These are phyloP conservation scores for Rossbeevera mucosa DNA, from an alignment of 768 basidiomycete species.

Conservation along the genomic window DNA sequence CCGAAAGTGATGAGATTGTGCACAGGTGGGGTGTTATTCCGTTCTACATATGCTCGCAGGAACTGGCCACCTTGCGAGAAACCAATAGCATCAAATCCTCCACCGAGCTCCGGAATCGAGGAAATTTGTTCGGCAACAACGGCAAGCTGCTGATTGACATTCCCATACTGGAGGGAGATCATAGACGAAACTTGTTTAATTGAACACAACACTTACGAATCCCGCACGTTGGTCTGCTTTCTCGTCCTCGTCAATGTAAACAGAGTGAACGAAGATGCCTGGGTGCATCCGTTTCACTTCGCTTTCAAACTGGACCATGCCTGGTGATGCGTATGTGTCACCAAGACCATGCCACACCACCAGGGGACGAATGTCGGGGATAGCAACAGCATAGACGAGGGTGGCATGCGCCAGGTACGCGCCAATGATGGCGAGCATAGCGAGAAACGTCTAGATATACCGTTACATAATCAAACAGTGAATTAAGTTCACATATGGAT, in stretches of 20 bases:
- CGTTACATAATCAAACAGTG: conserved; percentile 6
- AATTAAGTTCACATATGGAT: too few relatives aligned
- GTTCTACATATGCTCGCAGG: conserved; percentile 77
- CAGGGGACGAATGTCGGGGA: conserved; percentile 43
- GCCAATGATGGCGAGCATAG: conserved; percentile 14
- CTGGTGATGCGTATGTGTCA: conserved; percentile 71
- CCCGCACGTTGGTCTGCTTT: conserved; percentile 64
- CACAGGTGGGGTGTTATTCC: conserved; percentile 67
- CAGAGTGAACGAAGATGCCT: conserved; percentile 72
- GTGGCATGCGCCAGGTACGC: conserved; percentile 14
- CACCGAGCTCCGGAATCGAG: conserved; percentile 55
- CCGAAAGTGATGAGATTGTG: conserved; percentile 85
- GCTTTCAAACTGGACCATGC: conserved; percentile 62
- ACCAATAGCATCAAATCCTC: conserved; percentile 82
- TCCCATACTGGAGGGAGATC: conserved; percentile 56
- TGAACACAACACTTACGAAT: conserved; percentile 51
- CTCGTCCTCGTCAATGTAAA: conserved; percentile 59
- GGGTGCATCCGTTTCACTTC: conserved; percentile 60
- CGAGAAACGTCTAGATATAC: not conserved
- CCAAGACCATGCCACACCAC: conserved; percentile 82
- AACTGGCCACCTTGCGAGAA: conserved; percentile 91
- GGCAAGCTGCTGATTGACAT: conserved; percentile 66
- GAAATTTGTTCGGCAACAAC: conserved; percentile 61
- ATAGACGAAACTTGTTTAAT: conserved; percentile 1
- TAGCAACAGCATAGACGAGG: conserved; percentile 11